A percentile compares a stretch with the other conserved stretches of the same genome.
Conservation (phyloP, 352 stramenopile genomes). For the Globisporangium nodosum region DNA sequence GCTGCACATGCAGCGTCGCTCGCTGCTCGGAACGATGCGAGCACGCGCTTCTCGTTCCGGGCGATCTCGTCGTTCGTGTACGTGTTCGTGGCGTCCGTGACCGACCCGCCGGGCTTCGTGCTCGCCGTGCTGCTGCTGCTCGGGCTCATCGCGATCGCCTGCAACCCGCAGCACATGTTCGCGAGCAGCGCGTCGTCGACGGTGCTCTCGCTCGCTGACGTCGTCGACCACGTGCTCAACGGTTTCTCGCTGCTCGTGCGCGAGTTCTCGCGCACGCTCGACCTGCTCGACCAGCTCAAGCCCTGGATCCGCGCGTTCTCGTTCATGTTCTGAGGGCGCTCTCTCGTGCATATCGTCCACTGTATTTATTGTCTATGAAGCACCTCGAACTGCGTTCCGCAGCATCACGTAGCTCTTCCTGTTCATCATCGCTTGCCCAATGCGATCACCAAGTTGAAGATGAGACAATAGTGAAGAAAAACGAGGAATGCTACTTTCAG, state of each 20-base stretch:
- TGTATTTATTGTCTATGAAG: conserved; percentile 1
- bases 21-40: not conserved
- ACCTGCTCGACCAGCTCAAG: conserved; percentile 48
- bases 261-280: conserved; percentile 52
- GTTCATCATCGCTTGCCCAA: not conserved
- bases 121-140: conserved; percentile 66
- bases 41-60: conserved; percentile 30
- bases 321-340: conserved; percentile 32
- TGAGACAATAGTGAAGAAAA: not conserved
- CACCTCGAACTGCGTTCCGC: not conserved
- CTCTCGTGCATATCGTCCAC: not conserved
- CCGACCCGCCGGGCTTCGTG: conserved; percentile 66
- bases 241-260: conserved; percentile 55
- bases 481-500: not conserved
- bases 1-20: not conserved
- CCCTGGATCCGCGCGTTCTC: conserved; percentile 56
- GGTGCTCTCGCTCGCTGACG: conserved; percentile 28
- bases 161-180: conserved; percentile 50
- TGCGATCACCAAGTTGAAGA: not conserved
- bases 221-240: conserved; percentile 57
- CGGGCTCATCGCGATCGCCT: conserved; percentile 49
- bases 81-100: conserved; percentile 61
- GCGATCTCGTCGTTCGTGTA: conserved; percentile 69
- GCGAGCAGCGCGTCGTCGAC: conserved; percentile 25
- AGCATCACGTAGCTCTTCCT: not conserved